Conservation (phyloP, 1,284 basidiomycete species). For the Cronartium quercuum region DNA sequence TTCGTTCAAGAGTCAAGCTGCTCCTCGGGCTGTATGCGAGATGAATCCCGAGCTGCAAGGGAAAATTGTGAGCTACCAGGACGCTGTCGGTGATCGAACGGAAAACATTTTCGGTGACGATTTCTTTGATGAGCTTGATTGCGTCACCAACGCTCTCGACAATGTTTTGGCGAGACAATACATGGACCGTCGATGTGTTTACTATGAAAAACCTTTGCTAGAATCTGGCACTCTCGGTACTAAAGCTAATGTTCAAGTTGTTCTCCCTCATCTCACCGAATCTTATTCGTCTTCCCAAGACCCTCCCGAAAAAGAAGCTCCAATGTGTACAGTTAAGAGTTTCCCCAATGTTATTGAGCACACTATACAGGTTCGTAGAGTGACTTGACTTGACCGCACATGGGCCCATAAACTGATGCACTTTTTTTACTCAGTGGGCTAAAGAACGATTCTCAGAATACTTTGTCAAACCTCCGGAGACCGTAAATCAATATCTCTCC, state of each 20-base stretch:
- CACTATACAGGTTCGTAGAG: constrained; percentile 60
- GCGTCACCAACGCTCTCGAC: constrained; percentile 99
- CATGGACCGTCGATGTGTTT: constrained; percentile 98
- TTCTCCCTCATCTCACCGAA: constrained; percentile 91
- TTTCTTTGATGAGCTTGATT: constrained; percentile 83
- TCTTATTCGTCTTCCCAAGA: constrained; percentile 98
- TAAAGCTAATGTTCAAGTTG: constrained; percentile 95
- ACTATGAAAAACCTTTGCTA: constrained; percentile 91
- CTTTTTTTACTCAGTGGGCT: constrained; percentile 68
- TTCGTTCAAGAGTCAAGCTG: constrained; percentile 95
- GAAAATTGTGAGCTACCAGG: constrained; percentile 83
- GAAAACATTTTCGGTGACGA: constrained; percentile 80
- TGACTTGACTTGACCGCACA: not conserved
- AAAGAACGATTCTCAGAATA: constrained; percentile 85
- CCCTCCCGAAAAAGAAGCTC: constrained; percentile 95
- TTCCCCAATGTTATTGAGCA: constrained; percentile 99
- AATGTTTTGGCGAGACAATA: constrained; percentile 90
- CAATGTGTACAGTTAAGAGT: constrained; percentile 97
- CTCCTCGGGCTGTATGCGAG: constrained; percentile 80
- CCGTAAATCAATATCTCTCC: constrained; percentile 93
- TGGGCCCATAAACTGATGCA: not conserved
- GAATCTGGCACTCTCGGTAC: constrained; percentile 98
- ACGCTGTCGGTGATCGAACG: constrained; percentile 85
- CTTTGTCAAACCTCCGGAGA: constrained; percentile 89
- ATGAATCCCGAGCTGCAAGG: constrained; percentile 93